Base-by-base conservation (phyloP, 2,329 filamentous ascomycete genomes). In the Ilyonectria sp. region DNA sequence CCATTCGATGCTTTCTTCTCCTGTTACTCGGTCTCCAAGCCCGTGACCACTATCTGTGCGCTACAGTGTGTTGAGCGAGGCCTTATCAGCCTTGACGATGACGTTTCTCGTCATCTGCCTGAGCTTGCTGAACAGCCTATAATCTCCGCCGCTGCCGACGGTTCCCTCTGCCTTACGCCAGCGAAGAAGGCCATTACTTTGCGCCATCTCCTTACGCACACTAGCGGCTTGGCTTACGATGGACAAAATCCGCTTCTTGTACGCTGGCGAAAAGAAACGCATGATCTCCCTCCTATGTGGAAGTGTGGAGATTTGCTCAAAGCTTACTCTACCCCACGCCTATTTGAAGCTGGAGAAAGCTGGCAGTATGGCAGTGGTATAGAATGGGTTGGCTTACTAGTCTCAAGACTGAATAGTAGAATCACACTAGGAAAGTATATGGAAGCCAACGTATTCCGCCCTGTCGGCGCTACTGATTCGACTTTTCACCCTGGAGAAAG, bases 331-430 rank as follows among this genome's bases (percentile, higher is more conserved):
- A 47, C 43, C 21, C 60, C 52, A 0, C 31, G 50, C 2, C 60
- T 63, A 4, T 63, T 63, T 50, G 60, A 63, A 49, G 31, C 60
- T 15, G 60, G 60, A 15, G 19, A 52, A 19, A 57, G 60, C 21
- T 63, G 60, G 60, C 31, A 56, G 3, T 63, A 63, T 17, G 53
- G 60, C 13, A 49, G 52, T 9, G 33, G 60, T 11, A 8, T 63
- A 5, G 60, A 63, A 33, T 63, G 60, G 60, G 47, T 43, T 13
- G 60, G 60, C 15, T 9, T 63, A 13, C 17, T 63, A 1, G 44
- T 63, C 19, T 35, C 50, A 1, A 57, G 60, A 29, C 31, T 63
- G 7, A 63, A 50, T 37, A 44, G 53, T 3, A 13, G n/a, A 4
- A 44, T 21, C 8, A 52, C 26, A 8, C 15, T 63, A 13, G 53